These are phyloP conservation scores for Geotrichum klebahnii DNA, from an alignment of 1,139 yeast species.

Conservation along the genomic window DNA sequence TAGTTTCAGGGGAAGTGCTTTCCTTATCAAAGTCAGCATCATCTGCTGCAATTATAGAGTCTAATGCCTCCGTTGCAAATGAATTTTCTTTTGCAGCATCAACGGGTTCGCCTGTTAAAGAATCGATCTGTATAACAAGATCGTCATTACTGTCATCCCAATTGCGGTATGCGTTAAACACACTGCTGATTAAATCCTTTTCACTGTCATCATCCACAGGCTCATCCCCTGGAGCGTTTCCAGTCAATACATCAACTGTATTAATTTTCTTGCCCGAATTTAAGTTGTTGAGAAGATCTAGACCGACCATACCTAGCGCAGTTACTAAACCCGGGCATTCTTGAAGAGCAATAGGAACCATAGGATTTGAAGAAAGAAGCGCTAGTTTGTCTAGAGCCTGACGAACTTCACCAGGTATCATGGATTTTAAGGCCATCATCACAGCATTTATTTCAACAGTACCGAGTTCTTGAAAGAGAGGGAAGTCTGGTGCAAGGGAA, in stretches of 20 bases:
- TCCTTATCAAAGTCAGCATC: slow-evolving; percentile 15
- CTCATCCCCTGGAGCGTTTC: slow-evolving; percentile 15
- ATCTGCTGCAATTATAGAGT: slow-evolving; percentile 25
- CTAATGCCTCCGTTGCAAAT: slow-evolving; percentile 7
- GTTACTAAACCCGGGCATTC: slow-evolving; percentile 47
- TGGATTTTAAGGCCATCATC: slow-evolving; percentile 66
- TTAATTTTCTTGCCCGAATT: background rate
- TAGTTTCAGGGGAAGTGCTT: background rate
- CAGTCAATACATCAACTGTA: slow-evolving; percentile 2
- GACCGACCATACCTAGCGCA: slow-evolving; percentile 31
- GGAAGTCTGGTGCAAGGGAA: slow-evolving; percentile 73
- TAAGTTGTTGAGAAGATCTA: slow-evolving; percentile 21
- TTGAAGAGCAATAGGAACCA: slow-evolving; percentile 55
- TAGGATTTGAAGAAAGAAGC: slow-evolving; percentile 76
- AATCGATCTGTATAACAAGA: slow-evolving; percentile 52
- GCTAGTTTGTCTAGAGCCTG: slow-evolving; percentile 77
- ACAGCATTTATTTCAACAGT: slow-evolving; percentile 75
- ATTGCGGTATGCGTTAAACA: slow-evolving; percentile 51
- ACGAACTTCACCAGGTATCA: slow-evolving; percentile 56
- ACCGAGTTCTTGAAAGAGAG: slow-evolving; percentile 88
- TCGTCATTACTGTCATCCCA: slow-evolving; percentile 28
- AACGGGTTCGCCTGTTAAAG: slow-evolving; percentile 54
- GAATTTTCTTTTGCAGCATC: slow-evolving; percentile 36
- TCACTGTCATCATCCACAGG: slow-evolving; percentile 3
- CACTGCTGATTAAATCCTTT: slow-evolving; percentile 45